A percentile compares a stretch with the other conserved stretches of the same genome.
Conservation (phyloP, 805 yeast genomes). For the Schwanniomyces sp. region DNA sequence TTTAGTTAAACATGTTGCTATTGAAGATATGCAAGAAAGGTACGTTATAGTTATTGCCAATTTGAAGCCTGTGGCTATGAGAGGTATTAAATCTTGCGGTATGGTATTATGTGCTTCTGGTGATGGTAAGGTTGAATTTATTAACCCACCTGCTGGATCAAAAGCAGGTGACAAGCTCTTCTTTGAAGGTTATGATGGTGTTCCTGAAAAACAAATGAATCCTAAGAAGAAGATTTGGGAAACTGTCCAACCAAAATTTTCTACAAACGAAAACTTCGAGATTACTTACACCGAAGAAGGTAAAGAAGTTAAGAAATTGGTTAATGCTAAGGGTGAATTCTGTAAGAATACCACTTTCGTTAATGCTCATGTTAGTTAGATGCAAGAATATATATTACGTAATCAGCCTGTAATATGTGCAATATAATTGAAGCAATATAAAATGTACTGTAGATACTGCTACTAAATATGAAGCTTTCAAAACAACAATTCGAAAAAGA, state of each 20-base stretch:
- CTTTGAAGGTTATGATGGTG: slow-evolving; percentile 87
- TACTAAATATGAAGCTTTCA: slow-evolving; percentile 49
- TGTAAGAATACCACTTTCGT: slow-evolving; percentile 74
- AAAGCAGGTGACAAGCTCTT: slow-evolving; percentile 95
- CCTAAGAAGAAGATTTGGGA: slow-evolving; percentile 99
- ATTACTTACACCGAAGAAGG: slow-evolving; percentile 84
- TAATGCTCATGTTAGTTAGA: slow-evolving; percentile 62
- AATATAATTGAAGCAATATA: background rate
- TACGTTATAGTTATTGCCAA: slow-evolving; percentile 89
- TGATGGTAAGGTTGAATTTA: slow-evolving; percentile 77
- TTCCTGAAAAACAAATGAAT: slow-evolving; percentile 88
- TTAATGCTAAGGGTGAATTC: slow-evolving; percentile 74
- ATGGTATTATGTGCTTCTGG: slow-evolving; percentile 96
- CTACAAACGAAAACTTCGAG: slow-evolving; percentile 72
- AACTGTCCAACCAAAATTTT: slow-evolving; percentile 85
- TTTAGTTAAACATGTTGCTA: slow-evolving; percentile 79
- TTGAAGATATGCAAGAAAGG: slow-evolving; percentile 96
- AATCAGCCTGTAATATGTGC: background rate
- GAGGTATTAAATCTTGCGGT: slow-evolving; percentile 93
- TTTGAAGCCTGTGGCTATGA: slow-evolving; percentile 96
- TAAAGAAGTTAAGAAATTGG: slow-evolving; percentile 68
- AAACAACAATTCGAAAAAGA: slow-evolving; percentile 45
- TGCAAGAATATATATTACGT: background rate
- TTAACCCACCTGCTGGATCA: slow-evolving; percentile 90
- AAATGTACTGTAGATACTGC: background rate